Conservation (phyloP, 768 basidiomycete species). For the Boletus rubescentipes region DNA sequence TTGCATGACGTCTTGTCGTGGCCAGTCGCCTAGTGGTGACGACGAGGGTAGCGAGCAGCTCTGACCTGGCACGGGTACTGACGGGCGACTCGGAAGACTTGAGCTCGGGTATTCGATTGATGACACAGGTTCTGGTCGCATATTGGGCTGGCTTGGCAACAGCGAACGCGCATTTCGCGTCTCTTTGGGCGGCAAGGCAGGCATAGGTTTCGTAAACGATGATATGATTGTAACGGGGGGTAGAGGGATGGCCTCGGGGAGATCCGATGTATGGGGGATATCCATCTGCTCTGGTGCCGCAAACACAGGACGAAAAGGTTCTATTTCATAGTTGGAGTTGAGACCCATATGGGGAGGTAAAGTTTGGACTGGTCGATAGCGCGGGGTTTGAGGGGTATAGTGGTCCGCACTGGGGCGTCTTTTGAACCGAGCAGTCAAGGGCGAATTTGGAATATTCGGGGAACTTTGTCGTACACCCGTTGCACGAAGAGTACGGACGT, state of each 20-base stretch:
- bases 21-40: constrained; percentile 56
- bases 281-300: constrained; percentile 24
- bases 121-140: constrained; percentile 12
- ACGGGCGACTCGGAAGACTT: constrained; percentile 25
- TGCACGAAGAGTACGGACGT: constrained; percentile 45
- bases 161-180: constrained; percentile 1
- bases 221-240: constrained; percentile 19
- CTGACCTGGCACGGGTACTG: constrained; percentile 10
- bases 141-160: constrained; percentile 10
- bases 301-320: constrained; percentile 39
- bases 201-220: constrained; percentile 18
- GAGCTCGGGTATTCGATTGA: constrained; percentile 36
- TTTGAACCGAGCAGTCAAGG: constrained; percentile 36
- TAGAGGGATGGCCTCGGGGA: constrained; percentile 28
- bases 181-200: constrained; percentile 6
- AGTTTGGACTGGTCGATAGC: constrained; percentile 30
- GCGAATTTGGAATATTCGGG: constrained; percentile 37
- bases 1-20: constrained; percentile 40
- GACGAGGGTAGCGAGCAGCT: constrained; percentile 32
- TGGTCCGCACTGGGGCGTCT: constrained; percentile 37
- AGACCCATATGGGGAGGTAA: constrained; percentile 40
- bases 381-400: constrained; percentile 45
- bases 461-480: constrained; percentile 28
- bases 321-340: constrained; percentile 46
- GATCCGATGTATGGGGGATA: constrained; percentile 1